Percentiles rank a stretch among this genome's conserved stretches.
These are phyloP conservation scores for Tetracladium setigerum DNA, from an alignment of 495 filamentous ascomycete species.

Conservation along the genomic window DNA sequence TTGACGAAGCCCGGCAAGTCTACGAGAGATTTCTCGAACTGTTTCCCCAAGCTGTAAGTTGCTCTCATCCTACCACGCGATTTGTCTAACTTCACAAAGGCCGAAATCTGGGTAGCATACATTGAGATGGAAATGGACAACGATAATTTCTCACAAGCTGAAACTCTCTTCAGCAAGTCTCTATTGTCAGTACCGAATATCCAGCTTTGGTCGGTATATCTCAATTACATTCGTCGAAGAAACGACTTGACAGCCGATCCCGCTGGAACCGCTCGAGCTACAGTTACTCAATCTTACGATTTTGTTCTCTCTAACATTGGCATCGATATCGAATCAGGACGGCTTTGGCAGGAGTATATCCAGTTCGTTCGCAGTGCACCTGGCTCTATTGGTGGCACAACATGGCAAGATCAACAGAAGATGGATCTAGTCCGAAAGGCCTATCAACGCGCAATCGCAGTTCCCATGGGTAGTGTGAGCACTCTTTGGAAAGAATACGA, in stretches of 20 bases:
- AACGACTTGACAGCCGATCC: slow-evolving; percentile 79
- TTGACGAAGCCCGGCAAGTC: slow-evolving; percentile 69
- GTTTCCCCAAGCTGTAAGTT: slow-evolving; percentile 85
- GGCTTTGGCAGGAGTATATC: slow-evolving; percentile 88
- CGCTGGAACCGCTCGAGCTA: slow-evolving; percentile 63
- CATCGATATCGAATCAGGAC: slow-evolving; percentile 84
- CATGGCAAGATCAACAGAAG: slow-evolving; percentile 96
- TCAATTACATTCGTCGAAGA: slow-evolving; percentile 87
- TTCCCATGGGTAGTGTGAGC: slow-evolving; percentile 75
- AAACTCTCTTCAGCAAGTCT: slow-evolving; percentile 71
- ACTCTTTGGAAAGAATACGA: slow-evolving; percentile 95
- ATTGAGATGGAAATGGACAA: slow-evolving; percentile 79
- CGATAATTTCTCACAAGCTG: slow-evolving; percentile 67
- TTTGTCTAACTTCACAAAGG: slow-evolving; percentile 43
- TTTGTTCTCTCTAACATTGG: slow-evolving; percentile 85
- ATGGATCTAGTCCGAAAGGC: slow-evolving; percentile 87
- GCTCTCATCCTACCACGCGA: not conserved
- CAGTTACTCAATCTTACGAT: slow-evolving; percentile 78
- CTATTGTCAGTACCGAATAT: slow-evolving; percentile 70
- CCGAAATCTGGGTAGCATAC: slow-evolving; percentile 81
- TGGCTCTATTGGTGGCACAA: slow-evolving; percentile 71
- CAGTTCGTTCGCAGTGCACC: slow-evolving; percentile 82
- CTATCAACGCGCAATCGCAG: slow-evolving; percentile 79
- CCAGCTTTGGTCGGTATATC: slow-evolving; percentile 83
- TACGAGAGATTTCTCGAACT: slow-evolving; percentile 81